Evolutionary conservation across 2,329 filamentous ascomycete genomes (phyloP).

Genomic region (Hymenoscyphus infarciens): DNA sequence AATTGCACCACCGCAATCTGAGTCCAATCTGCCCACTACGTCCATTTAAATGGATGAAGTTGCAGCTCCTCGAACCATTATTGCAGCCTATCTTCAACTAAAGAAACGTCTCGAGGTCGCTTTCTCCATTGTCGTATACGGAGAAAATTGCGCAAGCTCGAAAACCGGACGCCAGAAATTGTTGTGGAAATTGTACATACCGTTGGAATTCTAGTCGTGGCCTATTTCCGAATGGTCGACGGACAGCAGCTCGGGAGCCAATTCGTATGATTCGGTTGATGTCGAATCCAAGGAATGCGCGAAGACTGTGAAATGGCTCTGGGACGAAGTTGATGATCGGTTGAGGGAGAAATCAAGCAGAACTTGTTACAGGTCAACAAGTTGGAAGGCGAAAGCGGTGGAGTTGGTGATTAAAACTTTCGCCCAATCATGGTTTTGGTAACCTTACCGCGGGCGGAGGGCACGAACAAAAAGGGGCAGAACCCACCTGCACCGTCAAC

Average conservation of each 20-base stretch:
- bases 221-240: background rate
- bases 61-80: background rate
- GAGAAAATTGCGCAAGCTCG: background rate
- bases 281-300: slow-evolving; percentile 2
- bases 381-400: background rate
- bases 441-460: background rate
- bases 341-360: background rate
- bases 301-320: background rate
- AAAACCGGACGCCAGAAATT: background rate
- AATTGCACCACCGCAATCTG: background rate
- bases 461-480: slow-evolving; percentile 2
- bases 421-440: background rate
- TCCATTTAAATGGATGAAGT: background rate
- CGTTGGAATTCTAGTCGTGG: background rate
- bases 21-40: background rate
- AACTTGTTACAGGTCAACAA: background rate
- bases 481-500: background rate
- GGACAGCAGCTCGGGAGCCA: slow-evolving; percentile 1
- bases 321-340: slow-evolving; percentile 1
- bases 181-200: background rate
- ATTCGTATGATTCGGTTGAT: slow-evolving; percentile 3
- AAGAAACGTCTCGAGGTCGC: background rate
- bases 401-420: slow-evolving; percentile 3
- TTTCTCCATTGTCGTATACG: background rate
- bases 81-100: background rate